These are phyloP conservation scores for Hypoxylon subgilvum DNA, from an alignment of 495 filamentous ascomycete species.

Conservation along the genomic window DNA sequence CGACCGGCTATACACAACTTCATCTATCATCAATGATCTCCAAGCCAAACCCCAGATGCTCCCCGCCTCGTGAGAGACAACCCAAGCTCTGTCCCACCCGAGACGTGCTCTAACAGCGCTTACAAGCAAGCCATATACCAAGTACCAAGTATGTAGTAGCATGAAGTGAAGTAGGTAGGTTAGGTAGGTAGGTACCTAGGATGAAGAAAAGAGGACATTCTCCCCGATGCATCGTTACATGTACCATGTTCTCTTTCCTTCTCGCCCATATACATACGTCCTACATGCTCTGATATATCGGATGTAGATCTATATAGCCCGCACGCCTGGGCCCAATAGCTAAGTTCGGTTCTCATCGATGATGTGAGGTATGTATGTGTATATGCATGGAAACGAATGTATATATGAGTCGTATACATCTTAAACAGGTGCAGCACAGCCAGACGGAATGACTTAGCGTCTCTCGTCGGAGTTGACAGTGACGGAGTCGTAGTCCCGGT, in stretches of 20 bases:
- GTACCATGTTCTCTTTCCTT: too few species aligned
- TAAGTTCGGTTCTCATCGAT: too few species aligned
- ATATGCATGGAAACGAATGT: neutral
- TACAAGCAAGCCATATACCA: too few species aligned
- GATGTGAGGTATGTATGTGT: slow-evolving; percentile 7
- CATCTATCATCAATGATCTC: slow-evolving; percentile 8
- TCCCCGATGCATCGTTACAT: neutral
- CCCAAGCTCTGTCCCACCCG: neutral
- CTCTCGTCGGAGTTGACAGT: slow-evolving; percentile 24
- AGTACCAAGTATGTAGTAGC: neutral
- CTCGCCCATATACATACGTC: neutral
- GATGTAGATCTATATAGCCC: neutral
- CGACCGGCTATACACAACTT: slow-evolving; percentile 18
- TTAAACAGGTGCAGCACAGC: neutral
- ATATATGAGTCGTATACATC: slow-evolving; percentile 15
- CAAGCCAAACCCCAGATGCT: neutral
- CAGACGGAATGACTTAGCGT: slow-evolving; percentile 11
- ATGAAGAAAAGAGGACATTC: neutral
- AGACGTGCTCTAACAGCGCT: neutral
- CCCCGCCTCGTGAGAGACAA: slow-evolving; percentile 2
- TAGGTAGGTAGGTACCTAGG: neutral
- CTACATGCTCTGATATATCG: too few species aligned
- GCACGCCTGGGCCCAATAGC: neutral
- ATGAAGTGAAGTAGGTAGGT: neutral
- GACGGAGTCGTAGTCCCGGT: slow-evolving; percentile 31